These are phyloP conservation scores for Termitomyces heimii DNA, from an alignment of 768 basidiomycete species.

Conservation along the genomic window DNA sequence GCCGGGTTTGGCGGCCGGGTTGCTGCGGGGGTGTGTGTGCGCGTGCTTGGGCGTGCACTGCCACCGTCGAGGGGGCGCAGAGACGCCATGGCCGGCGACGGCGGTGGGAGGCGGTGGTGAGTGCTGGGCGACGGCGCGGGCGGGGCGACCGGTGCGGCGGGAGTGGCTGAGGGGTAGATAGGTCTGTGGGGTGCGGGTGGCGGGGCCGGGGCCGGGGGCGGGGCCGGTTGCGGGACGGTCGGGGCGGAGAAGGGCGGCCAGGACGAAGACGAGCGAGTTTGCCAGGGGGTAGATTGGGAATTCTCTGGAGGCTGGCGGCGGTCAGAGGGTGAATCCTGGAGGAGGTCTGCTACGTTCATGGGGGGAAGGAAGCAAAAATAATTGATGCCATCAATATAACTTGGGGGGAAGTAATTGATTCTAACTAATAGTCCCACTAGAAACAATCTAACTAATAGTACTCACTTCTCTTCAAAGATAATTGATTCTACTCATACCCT, in stretches of 20 bases:
- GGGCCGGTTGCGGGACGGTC: slow-evolving; percentile 15
- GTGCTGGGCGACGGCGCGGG: background rate
- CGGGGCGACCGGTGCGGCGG: background rate
- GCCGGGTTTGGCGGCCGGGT: slow-evolving; percentile 4
- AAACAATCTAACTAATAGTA: no score
- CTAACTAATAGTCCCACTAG: no score
- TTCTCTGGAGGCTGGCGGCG: slow-evolving; percentile 14
- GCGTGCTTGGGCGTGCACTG: background rate
- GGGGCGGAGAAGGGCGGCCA: slow-evolving; percentile 7
- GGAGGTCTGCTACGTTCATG: slow-evolving; percentile 68
- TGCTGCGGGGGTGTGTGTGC: slow-evolving; percentile 8
- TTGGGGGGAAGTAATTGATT: no score
- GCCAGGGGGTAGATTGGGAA: slow-evolving; percentile 12
- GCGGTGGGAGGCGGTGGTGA: slow-evolving; percentile 13
- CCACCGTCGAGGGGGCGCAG: slow-evolving; percentile 5
- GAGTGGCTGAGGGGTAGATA: background rate
- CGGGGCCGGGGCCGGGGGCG: background rate
- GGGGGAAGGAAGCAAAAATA: background rate
- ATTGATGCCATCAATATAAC: slow-evolving; percentile 27
- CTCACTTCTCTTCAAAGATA: no score
- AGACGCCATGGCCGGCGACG: slow-evolving; percentile 21
- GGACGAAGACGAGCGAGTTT: slow-evolving; percentile 15
- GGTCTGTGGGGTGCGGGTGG: background rate
- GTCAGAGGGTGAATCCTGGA: slow-evolving; percentile 67
- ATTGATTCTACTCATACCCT: no score